phyloP scores from a whole-genome alignment of 257 asterid genomes.

The Ophiorrhiza pumila region DNA sequence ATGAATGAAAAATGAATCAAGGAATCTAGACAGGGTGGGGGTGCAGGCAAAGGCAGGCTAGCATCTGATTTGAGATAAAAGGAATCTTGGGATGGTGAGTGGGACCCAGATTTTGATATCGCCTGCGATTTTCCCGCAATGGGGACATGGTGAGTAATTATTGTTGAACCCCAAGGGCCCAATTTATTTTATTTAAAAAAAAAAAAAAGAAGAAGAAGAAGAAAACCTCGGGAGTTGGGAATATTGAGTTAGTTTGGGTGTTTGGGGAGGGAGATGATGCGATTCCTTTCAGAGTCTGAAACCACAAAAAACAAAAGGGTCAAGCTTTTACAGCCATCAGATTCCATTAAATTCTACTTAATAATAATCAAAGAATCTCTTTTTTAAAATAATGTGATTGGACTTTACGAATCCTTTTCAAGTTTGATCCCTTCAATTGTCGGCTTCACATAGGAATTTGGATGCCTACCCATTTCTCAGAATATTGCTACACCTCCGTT shows the following conservation, averaged over 20 bases:
- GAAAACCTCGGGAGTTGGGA: no score
- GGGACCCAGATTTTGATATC: constrained; percentile 15
- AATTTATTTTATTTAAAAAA: no score
- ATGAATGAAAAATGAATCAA: background rate
- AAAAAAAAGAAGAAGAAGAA: background rate
- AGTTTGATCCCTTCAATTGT: no score
- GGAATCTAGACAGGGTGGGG: background rate
- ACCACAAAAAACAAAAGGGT: no score
- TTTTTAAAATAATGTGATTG: no score
- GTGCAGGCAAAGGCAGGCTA: no score
- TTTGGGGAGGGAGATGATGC: background rate
- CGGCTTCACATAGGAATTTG: no score
- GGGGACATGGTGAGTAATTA: background rate
- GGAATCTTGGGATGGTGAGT: constrained; percentile 12
- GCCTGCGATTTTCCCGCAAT: constrained; percentile 8
- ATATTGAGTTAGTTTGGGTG: background rate
- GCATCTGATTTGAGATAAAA: background rate
- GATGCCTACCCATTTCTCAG: no score
- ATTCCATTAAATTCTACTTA: constrained; percentile 28
- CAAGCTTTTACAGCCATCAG: constrained; percentile 28
- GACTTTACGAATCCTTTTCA: no score
- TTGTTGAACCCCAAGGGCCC: background rate
- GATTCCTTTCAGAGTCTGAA: background rate
- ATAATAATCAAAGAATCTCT: no score
- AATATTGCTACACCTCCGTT: no score